Percentiles rank a stretch among this genome's conserved stretches.
Evolutionary conservation across 2,329 filamentous ascomycete genomes (phyloP).

Genomic region (Trichophyton benhamiae): DNA sequence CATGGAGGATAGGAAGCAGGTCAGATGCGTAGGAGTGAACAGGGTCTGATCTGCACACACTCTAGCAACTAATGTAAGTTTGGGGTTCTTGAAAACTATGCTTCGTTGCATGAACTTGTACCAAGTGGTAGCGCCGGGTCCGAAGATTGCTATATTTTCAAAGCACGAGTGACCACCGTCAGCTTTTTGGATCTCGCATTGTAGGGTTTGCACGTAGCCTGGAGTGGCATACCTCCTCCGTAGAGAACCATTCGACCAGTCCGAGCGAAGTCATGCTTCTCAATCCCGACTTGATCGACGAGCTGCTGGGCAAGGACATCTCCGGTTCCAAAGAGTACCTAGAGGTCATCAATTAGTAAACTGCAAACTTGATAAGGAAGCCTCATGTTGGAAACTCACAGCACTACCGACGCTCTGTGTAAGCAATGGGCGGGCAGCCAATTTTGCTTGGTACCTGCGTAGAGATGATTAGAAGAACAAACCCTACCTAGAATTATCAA

Average conservation of each 20-base stretch:
- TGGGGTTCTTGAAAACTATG: slow-evolving; percentile 52
- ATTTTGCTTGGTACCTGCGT: slow-evolving; percentile 67
- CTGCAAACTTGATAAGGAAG: not conserved
- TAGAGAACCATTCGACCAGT: slow-evolving; percentile 40
- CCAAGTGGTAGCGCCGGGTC: slow-evolving; percentile 78
- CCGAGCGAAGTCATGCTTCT: slow-evolving; percentile 55
- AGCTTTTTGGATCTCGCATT: not conserved
- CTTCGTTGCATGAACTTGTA: slow-evolving; percentile 64
- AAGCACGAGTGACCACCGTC: not conserved
- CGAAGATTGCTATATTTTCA: slow-evolving; percentile 56
- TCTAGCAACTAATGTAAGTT: slow-evolving; percentile 60
- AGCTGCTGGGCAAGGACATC: slow-evolving; percentile 84
- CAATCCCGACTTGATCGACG: slow-evolving; percentile 66
- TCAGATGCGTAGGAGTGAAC: slow-evolving; percentile 75
- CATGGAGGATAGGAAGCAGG: slow-evolving; percentile 72
- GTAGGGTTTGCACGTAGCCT: slow-evolving; percentile 6
- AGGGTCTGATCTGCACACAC: slow-evolving; percentile 69
- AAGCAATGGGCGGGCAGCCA: slow-evolving; percentile 70
- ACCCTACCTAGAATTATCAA: not conserved
- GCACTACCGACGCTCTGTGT: slow-evolving; percentile 86
- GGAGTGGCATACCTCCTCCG: slow-evolving; percentile 33
- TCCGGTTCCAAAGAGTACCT: slow-evolving; percentile 81
- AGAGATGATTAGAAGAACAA: not conserved
- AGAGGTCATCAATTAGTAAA: not conserved
- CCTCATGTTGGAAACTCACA: slow-evolving; percentile 26